Base-by-base conservation (phyloP, 73 alveolate genomes). In the Symbiodinium natans region DNA sequence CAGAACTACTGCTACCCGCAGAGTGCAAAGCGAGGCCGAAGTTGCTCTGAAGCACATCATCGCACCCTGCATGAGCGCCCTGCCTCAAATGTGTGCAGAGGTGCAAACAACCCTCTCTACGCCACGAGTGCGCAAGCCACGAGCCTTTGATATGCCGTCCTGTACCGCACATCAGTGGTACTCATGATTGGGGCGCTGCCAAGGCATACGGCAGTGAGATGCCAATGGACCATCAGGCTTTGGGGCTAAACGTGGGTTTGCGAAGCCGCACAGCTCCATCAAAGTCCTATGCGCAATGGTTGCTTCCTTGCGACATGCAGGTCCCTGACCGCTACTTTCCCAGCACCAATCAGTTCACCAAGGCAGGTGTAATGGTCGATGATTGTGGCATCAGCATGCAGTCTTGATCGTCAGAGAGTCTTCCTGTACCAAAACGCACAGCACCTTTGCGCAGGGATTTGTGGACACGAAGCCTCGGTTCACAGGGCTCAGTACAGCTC, bases 1-100 rank as follows among this genome's bases (percentile, higher is more conserved):
- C 86, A 88, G 86, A 88, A 88, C 95, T 88, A 88, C 95, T 88
- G 95, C 95, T 88, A 88, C 63, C 95, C 95, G 17, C 95, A 85
- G 33, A 88, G 95, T 31, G 95, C 86, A 56, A 88, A 88, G 86
- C 74, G 74, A 88, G 95, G 95, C 41, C 73, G 3, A 23, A n/a
- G n/a, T n/a, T n/a, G n/a, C n/a, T n/a, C n/a, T n/a, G n/a, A n/a
- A n/a, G n/a, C n/a, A n/a, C n/a, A n/a, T n/a, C n/a, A n/a, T n/a
- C n/a, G n/a, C n/a, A n/a, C n/a, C n/a, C n/a, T n/a, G n/a, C n/a
- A n/a, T n/a, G n/a, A n/a, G n/a, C n/a, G n/a, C n/a, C n/a, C n/a
- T n/a, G n/a, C n/a, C n/a, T n/a, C n/a, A n/a, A n/a, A n/a, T n/a
- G n/a, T n/a, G n/a, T n/a, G n/a, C n/a, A n/a, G n/a, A 88, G 95